phyloP scores from a whole-genome alignment of 495 filamentous ascomycete species.

The Penicillium odoratum region DNA sequence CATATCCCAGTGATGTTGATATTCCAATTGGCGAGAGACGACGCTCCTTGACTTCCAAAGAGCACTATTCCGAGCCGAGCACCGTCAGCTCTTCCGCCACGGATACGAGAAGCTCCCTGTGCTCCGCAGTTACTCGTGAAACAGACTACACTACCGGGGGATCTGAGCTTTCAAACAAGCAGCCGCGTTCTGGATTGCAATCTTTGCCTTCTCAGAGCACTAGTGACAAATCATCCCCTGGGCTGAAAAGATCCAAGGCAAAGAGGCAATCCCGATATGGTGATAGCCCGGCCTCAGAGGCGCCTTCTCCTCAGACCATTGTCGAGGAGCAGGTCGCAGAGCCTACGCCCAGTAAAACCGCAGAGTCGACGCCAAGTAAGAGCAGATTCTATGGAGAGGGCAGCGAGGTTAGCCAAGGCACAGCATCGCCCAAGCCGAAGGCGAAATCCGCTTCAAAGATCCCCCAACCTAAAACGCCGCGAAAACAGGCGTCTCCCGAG shows the following conservation, averaged over 20 bases:
- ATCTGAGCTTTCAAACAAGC: constrained; percentile 27
- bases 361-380: constrained; percentile 5
- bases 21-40: constrained; percentile 75
- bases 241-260: constrained; percentile 56
- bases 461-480: constrained; percentile 19
- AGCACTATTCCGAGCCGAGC: constrained; percentile 40
- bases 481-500: constrained; percentile 32
- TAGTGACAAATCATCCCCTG: constrained; percentile 32
- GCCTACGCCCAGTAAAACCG: not conserved
- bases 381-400: constrained; percentile 27
- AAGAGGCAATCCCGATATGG: constrained; percentile 50
- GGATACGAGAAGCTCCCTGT: constrained; percentile 32
- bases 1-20: constrained; percentile 58
- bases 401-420: constrained; percentile 9
- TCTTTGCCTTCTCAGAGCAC: constrained; percentile 31
- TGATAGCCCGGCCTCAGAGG: constrained; percentile 36
- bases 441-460: constrained; percentile 30
- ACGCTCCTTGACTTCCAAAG: constrained; percentile 35
- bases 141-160: constrained; percentile 37
- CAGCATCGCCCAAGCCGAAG: constrained; percentile 15
- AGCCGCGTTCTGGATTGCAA: constrained; percentile 21
- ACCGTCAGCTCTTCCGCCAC: constrained; percentile 35
- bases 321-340: constrained; percentile 11
- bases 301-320: constrained; percentile 22
- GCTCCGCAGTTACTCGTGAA: constrained; percentile 39